phyloP scores from a whole-genome alignment of 768 basidiomycete genomes.

The Neoboletus brunneissimus region DNA sequence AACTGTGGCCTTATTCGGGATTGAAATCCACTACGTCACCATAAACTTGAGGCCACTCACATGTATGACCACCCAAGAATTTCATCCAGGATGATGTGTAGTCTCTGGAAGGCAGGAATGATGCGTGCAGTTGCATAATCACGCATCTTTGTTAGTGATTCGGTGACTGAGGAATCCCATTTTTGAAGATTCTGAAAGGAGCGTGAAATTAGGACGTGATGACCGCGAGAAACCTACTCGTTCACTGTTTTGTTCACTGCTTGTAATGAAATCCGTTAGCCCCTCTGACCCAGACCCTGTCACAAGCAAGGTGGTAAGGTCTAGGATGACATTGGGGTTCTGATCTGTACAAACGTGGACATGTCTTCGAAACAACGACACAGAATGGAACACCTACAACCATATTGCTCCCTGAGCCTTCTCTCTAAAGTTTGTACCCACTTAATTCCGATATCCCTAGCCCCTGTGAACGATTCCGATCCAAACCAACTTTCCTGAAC shows the following conservation, averaged over 20 bases:
- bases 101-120: conserved; percentile 71
- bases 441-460: conserved; percentile 67
- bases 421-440: conserved; percentile 67
- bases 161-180: conserved; percentile 74
- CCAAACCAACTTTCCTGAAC: conserved; percentile 76
- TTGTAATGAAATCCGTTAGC: conserved; percentile 70
- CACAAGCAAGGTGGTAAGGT: conserved; percentile 66
- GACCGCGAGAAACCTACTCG: conserved; percentile 46
- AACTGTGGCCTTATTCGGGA: conserved; percentile 51
- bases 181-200: conserved; percentile 66
- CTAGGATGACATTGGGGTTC: conserved; percentile 61
- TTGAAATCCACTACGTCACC: conserved; percentile 8
- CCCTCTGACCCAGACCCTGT: conserved; percentile 73
- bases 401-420: conserved; percentile 64
- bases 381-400: conserved; percentile 45
- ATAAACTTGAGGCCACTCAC: conserved; percentile 41
- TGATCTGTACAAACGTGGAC: conserved; percentile 42
- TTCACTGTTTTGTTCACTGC: conserved; percentile 78
- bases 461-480: conserved; percentile 59
- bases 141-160: conserved; percentile 68
- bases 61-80: conserved; percentile 73
- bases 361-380: conserved; percentile 8
- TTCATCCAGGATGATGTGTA: conserved; percentile 75
- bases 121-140: conserved; percentile 70
- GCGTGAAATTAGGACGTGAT: conserved; percentile 18